phyloP scores from a whole-genome alignment of 495 filamentous ascomycete species.

The Astrothelium subdiscretum region DNA sequence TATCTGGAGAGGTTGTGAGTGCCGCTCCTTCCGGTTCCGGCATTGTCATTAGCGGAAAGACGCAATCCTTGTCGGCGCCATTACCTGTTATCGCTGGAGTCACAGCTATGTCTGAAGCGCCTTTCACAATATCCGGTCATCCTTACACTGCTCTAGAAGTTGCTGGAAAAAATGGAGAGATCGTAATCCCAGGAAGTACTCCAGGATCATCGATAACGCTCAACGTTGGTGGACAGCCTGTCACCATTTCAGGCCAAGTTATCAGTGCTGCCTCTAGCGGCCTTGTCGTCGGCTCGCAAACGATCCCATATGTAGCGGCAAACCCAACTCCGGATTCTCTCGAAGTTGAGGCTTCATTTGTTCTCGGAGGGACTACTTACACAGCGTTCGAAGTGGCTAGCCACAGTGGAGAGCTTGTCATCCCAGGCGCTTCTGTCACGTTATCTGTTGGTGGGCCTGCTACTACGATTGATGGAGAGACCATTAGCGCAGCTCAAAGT shows the following conservation, averaged over 20 bases:
- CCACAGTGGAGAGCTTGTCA: not conserved
- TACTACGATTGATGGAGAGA: not conserved
- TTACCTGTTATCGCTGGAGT: not conserved
- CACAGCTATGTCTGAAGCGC: not conserved
- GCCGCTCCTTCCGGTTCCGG: not conserved
- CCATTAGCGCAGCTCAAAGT: not conserved
- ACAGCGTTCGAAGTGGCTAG: not conserved
- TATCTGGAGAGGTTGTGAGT: not conserved
- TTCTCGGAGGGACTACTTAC: not conserved
- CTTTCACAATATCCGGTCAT: not conserved
- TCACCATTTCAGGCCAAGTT: not conserved
- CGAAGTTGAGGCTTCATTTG: not conserved
- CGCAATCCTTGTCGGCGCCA: not conserved
- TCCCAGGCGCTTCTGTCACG: not conserved
- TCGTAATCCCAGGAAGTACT: not conserved
- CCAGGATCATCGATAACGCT: not conserved
- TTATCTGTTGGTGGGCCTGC: not conserved
- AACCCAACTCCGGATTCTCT: not conserved
- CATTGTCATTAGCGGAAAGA: not conserved
- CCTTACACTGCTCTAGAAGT: not conserved
- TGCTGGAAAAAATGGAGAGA: not conserved
- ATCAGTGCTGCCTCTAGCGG: not conserved
- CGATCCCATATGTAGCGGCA: not conserved
- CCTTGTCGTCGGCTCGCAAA: not conserved
- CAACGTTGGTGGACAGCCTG: not conserved